Base-by-base conservation (phyloP, 2,329 filamentous ascomycete genomes). In the Aureobasidium lini region DNA sequence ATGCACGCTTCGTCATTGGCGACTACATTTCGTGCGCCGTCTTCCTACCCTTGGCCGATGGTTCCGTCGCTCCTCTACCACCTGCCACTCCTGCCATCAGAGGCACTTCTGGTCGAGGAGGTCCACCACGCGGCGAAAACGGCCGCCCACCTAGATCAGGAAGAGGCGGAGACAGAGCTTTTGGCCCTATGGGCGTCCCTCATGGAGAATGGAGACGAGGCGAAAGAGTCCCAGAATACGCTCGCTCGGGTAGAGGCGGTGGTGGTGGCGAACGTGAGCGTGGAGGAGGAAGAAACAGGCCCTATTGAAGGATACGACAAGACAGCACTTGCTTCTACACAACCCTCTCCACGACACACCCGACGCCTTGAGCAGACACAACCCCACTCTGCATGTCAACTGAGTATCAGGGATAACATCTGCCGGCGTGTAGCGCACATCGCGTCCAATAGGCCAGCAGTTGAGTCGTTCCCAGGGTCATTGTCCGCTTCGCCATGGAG, bases 1-100 rank as follows among this genome's bases (percentile, higher is more conserved):
- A 95, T 57, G 85, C 83, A 36, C 83, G 87, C 23, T 95, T 96
- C 68, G 87, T 96, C 10, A 87, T 94, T 63, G 93, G 93, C 0
- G 93, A 97, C 72, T 95, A 88, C 69, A 80, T 97, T 42, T 87
- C 87, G 60, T 93, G 89, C 70, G 89, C 90, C 5, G 85, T 96
- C 61, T 77, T 93, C 59, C 86, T 89, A 43, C 89, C 90, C 0
- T 75, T 88, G 29, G 76, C 83, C 34, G 87, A 93, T 70, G 91
- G 91, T 0, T 83, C 82, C 34, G 85, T 95, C 40, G 85, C 86
- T 44, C 84, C 88, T 39, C 67, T 76, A 9, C 76, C 81, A n/a
- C 77, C 80, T 11, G 76, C 76, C 10, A 61, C 61, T 10, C 23
- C 77, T 79, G 31, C 73, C 76, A 36, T 72, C 73, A 48, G 54